Evolutionary conservation across 1,284 basidiomycete genomes (phyloP), one percentile per base, ranked within the genome.

Genomic region (Ustilago shanxiensis): DNA sequence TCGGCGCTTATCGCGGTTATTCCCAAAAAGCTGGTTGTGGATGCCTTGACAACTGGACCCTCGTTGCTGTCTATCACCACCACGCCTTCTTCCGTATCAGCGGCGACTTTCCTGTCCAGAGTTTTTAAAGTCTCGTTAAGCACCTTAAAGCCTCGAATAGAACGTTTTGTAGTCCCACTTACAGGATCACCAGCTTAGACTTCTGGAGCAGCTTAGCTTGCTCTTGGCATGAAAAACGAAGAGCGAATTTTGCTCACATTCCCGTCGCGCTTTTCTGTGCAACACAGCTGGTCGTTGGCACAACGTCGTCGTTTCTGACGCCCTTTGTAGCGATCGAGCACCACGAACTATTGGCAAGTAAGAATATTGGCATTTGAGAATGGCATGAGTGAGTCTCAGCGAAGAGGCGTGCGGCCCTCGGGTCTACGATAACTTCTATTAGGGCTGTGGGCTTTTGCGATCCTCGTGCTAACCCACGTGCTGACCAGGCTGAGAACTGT

Each of bases 121-220:
- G 10, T n/a, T 60, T 54, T 41, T 61, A 20, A 45, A 66, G 14
- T 59, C 63, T 66, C 63, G 63, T 66, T 41, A 66, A 59, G 63
- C 49, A 9, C 20, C 47, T 57, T 26, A 11, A 47, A 39, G 22
- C 35, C 28, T 39, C 20, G 26, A 44, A 44, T 49, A 14, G 44
- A 5, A n/a, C 9, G 18, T 50, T 33, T 37, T 50, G 57, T 39
- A 56, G 14, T 39, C 35, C 20, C 29, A 24, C 22, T 5, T 14
- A 26, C 22, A 49, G 22, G 26, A 49, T 26, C 26, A 24, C 4
- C 22, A 24, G 28, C 14, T 22, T 14, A 26, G 24, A 24, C 26
- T 28, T 8, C 7, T 8, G 6, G 20, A 50, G 14, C 50, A 52
- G 18, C 16, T 33, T 52, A 29, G 50, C 50, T 52, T 16, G 50